phyloP scores from a whole-genome alignment of 106 monocot genomes.

The Platanthera guangdongensis region DNA sequence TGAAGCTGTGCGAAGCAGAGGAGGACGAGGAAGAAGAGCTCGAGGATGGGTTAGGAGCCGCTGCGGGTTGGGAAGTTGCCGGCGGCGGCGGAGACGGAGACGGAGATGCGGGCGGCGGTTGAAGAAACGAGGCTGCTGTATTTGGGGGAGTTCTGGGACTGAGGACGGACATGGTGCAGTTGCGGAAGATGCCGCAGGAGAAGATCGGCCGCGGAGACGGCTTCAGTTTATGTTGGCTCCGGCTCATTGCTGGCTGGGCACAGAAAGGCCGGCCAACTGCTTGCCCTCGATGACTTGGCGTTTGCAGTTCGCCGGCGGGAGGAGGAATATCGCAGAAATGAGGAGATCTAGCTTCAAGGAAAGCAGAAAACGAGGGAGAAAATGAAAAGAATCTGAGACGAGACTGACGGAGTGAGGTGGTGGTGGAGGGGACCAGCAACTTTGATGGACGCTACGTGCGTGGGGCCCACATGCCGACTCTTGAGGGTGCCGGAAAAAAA shows the following conservation, averaged over 20 bases:
- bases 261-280: not conserved
- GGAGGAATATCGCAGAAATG: too few species aligned
- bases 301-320: too few species aligned
- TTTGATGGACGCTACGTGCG: too few species aligned
- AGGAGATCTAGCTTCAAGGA: too few species aligned
- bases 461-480: too few species aligned
- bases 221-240: constrained; percentile 55
- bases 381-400: too few species aligned
- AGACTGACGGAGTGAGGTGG: too few species aligned
- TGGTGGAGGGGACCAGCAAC: too few species aligned
- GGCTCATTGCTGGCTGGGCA: constrained; percentile 9
- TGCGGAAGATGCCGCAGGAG: constrained; percentile 93
- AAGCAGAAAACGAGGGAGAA: too few species aligned
- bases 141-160: constrained; percentile 44
- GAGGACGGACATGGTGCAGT: constrained; percentile 67
- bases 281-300: too few species aligned
- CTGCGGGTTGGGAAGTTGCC: not conserved
- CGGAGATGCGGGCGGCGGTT: constrained; percentile 5
- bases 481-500: too few species aligned
- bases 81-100: not conserved
- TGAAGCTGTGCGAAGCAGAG: constrained; percentile 90
- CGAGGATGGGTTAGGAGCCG: constrained; percentile 15
- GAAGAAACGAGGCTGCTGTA: constrained; percentile 2
- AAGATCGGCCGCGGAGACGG: constrained; percentile 62
- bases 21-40: constrained; percentile 91